Conservation (phyloP, 768 basidiomycete species). For the Galerina sulciceps region DNA sequence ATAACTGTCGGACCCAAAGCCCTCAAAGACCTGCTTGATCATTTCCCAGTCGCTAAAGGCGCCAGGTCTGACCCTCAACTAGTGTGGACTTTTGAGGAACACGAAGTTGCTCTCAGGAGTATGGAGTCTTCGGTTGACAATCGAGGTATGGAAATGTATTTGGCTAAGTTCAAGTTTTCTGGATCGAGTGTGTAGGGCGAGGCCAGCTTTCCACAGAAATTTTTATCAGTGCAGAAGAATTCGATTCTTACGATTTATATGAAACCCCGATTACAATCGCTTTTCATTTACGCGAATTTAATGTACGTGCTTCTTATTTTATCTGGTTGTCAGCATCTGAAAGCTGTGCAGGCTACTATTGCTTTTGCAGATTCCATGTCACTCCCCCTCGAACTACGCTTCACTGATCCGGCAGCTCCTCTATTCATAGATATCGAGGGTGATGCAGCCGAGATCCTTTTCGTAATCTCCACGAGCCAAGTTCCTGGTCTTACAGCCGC, state of each 20-base stretch:
- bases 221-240: constrained; percentile 77
- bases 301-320: constrained; percentile 44
- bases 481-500: constrained; percentile 37
- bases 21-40: constrained; percentile 79
- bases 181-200: constrained; percentile 40
- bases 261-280: constrained; percentile 68
- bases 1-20: constrained; percentile 75
- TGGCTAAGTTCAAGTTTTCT: not conserved
- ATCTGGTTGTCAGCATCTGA: not conserved
- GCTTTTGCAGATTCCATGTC: constrained; percentile 76
- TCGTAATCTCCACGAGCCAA: constrained; percentile 81
- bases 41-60: constrained; percentile 71
- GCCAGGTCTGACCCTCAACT: constrained; percentile 76
- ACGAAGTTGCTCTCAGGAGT: constrained; percentile 72
- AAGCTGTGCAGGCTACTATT: constrained; percentile 65
- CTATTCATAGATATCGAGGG: constrained; percentile 79
- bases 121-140: constrained; percentile 67
- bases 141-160: constrained; percentile 48
- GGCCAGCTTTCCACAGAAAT: constrained; percentile 77
- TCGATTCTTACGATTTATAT: constrained; percentile 74
- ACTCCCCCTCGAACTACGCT: constrained; percentile 68
- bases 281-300: constrained; percentile 86
- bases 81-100: constrained; percentile 76
- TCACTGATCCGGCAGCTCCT: constrained; percentile 75
- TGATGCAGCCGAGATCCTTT: constrained; percentile 66